These are phyloP conservation scores for Trichocomaceae sp. DNA, from an alignment of 2,329 filamentous ascomycete species.

Conservation along the genomic window DNA sequence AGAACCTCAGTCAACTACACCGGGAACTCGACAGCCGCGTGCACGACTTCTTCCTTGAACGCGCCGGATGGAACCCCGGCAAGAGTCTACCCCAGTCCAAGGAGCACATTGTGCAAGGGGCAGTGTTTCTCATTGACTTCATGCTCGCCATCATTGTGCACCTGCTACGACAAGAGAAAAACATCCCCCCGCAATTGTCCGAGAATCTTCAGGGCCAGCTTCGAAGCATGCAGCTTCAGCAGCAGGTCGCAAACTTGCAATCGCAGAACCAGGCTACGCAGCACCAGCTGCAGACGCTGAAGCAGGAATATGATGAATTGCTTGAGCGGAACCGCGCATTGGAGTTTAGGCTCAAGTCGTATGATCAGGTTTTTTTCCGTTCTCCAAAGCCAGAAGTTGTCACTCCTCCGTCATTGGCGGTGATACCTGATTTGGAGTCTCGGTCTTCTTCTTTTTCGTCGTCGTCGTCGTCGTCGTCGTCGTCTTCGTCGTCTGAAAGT, in stretches of 20 bases:
- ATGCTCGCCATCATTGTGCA: constrained; percentile 32
- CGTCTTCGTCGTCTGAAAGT: background rate
- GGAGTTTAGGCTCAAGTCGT: constrained; percentile 34
- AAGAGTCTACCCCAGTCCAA: constrained; percentile 37
- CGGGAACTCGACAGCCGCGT: constrained; percentile 33
- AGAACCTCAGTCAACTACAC: constrained; percentile 35
- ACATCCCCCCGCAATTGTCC: constrained; percentile 29
- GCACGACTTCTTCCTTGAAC: constrained; percentile 34
- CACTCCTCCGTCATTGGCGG: constrained; percentile 22
- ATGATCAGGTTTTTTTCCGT: constrained; percentile 31
- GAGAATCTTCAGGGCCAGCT: constrained; percentile 34
- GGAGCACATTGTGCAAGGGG: constrained; percentile 35
- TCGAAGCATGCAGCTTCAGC: constrained; percentile 35
- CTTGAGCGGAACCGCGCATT: constrained; percentile 31
- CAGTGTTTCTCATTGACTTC: constrained; percentile 34
- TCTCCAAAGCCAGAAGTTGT: constrained; percentile 29
- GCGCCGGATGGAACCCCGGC: constrained; percentile 35
- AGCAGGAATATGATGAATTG: constrained; percentile 31
- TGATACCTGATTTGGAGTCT: constrained; percentile 18
- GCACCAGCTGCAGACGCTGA: constrained; percentile 28
- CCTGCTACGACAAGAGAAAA: constrained; percentile 30
- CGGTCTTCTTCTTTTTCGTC: no score
- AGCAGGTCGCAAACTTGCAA: constrained; percentile 28
- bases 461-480: no score
- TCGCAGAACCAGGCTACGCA: constrained; percentile 31